phyloP scores from a whole-genome alignment of 208 protist species.

The Leishmania martiniquensis region DNA sequence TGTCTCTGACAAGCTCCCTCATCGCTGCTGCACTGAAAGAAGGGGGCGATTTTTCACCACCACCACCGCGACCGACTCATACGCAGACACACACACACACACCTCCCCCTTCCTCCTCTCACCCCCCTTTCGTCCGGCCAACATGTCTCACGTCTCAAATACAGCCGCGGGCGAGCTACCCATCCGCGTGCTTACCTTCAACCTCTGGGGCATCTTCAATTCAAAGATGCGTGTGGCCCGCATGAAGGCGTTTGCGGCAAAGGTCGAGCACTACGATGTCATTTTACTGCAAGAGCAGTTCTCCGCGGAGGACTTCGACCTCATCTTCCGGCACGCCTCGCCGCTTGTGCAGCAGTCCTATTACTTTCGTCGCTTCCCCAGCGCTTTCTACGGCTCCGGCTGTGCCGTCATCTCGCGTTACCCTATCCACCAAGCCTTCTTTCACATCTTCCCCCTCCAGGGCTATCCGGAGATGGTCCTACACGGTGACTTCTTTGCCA shows the following conservation, averaged over 20 bases:
- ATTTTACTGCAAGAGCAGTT: constrained; percentile 91
- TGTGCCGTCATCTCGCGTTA: constrained; percentile 86
- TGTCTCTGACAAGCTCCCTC: background rate
- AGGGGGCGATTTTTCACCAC: background rate
- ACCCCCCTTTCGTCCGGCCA: background rate
- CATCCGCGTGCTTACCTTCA: constrained; percentile 82
- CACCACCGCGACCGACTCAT: background rate
- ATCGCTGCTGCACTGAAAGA: background rate
- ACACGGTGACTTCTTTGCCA: constrained; percentile 91
- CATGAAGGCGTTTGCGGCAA: constrained; percentile 79
- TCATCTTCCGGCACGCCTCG: constrained; percentile 53
- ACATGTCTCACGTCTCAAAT: background rate
- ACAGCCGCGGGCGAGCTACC: constrained; percentile 14
- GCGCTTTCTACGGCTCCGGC: constrained; percentile 86
- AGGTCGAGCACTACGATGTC: constrained; percentile 83
- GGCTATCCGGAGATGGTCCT: constrained; percentile 85
- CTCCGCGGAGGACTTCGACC: constrained; percentile 66
- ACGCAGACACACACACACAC: background rate
- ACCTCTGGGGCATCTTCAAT: constrained; percentile 93
- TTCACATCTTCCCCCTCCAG: constrained; percentile 81
- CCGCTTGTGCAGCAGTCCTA: constrained; percentile 44
- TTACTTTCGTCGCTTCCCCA: constrained; percentile 80
- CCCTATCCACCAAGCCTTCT: constrained; percentile 76
- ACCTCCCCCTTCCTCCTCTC: background rate
- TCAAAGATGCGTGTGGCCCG: constrained; percentile 72